phyloP scores from a whole-genome alignment of 164 flowering plant genomes.

The Sedum album region DNA sequence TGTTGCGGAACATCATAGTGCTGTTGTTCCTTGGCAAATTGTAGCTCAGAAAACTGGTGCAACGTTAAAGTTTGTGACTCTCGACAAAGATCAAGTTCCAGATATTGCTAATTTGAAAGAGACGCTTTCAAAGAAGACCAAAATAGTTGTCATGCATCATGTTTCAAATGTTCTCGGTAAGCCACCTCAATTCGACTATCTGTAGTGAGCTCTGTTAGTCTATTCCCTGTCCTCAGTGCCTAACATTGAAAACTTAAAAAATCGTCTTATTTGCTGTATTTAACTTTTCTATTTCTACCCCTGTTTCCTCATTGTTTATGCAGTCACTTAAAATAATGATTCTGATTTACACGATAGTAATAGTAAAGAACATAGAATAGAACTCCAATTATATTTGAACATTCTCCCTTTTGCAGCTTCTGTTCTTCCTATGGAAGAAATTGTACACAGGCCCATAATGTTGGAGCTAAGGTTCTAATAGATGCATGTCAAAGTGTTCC shows the following conservation, averaged over 20 bases:
- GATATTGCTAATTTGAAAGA: slow-evolving; percentile 45
- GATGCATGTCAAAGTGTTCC: slow-evolving; percentile 99
- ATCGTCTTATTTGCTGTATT: neutral
- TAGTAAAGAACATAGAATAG: neutral
- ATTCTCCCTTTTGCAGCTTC: slow-evolving; percentile 41
- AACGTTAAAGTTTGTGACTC: slow-evolving; percentile 54
- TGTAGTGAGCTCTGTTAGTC: neutral
- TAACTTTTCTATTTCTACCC: neutral
- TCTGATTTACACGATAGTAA: neutral
- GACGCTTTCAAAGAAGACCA: slow-evolving; percentile 60
- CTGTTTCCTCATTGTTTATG: neutral
- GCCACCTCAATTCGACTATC: slow-evolving; percentile 10
- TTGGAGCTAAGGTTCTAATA: slow-evolving; percentile 86
- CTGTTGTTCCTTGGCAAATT: slow-evolving; percentile 98
- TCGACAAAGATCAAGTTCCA: slow-evolving; percentile 67
- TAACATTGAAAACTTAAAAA: neutral
- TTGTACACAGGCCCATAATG: slow-evolving; percentile 65
- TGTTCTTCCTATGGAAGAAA: slow-evolving; percentile 70
- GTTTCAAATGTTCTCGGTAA: slow-evolving; percentile 85
- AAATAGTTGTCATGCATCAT: slow-evolving; percentile 80
- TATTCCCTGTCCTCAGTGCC: neutral
- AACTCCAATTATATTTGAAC: no score
- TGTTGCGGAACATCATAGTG: slow-evolving; percentile 96
- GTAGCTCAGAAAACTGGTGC: slow-evolving; percentile 88
- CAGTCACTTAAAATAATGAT: neutral